Conservation (phyloP, 306 rosid genomes). For the Cucurbita argyrosperma region DNA sequence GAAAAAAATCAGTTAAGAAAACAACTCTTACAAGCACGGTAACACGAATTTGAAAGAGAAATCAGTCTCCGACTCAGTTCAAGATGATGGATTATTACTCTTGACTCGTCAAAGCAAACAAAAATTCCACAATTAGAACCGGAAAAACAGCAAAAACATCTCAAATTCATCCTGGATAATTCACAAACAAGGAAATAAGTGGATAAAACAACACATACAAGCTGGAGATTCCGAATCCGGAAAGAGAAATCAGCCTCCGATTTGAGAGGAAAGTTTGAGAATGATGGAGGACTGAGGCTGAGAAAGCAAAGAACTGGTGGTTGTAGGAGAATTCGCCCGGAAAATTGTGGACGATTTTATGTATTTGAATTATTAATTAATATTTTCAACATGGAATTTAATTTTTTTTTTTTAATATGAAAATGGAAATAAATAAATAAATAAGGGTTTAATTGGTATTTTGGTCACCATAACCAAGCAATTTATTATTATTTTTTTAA, state of each 20-base stretch:
- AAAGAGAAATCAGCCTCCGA: not conserved
- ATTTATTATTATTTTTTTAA: no score
- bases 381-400: not conserved
- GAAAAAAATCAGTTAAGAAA: not conserved
- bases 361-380: not conserved
- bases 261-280: not conserved
- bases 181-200: not conserved
- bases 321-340: slow-evolving; percentile 6
- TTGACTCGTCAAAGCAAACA: not conserved
- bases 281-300: not conserved
- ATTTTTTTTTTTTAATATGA: not conserved
- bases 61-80: not conserved
- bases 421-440: not conserved
- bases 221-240: not conserved
- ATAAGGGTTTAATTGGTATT: not conserved
- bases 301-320: slow-evolving; percentile 17
- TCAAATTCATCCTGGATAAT: not conserved
- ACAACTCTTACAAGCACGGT: not conserved
- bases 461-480: no score
- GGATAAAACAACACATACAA: not conserved
- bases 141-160: not conserved
- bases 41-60: not conserved
- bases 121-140: not conserved
- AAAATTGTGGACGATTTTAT: not conserved
- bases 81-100: not conserved